phyloP scores from a whole-genome alignment of 345 rosid species.

The Firmiana major region DNA sequence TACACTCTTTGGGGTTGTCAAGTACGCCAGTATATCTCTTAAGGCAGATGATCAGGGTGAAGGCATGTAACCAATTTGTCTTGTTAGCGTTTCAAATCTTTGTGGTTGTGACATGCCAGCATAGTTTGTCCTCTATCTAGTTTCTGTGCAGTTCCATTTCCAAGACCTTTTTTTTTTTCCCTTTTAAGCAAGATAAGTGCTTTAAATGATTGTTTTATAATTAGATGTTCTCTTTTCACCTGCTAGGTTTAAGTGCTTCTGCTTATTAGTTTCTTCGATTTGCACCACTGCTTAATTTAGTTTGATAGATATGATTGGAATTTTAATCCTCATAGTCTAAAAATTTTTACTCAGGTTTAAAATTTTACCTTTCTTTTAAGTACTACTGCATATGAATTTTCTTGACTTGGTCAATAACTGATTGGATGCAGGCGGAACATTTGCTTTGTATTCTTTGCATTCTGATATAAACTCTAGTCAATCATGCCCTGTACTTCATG shows the following conservation, averaged over 20 bases:
- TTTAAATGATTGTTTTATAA: neutral
- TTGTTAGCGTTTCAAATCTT: neutral
- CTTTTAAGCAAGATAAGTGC: neutral
- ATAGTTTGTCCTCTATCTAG: neutral
- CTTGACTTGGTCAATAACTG: slow-evolving; percentile 9
- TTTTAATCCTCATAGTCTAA: neutral
- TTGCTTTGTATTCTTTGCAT: slow-evolving; percentile 67
- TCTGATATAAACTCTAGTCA: slow-evolving; percentile 17
- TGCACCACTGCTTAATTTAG: neutral
- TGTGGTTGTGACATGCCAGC: neutral
- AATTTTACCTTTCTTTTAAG: neutral
- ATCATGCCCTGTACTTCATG: slow-evolving; percentile 18
- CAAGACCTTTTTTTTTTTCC: neutral
- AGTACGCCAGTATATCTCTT: slow-evolving; percentile 48
- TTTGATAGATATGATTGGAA: neutral
- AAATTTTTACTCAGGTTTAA: neutral
- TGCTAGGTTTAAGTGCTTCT: neutral
- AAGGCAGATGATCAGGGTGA: slow-evolving; percentile 72
- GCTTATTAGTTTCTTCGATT: neutral
- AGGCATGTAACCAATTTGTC: slow-evolving; percentile 27
- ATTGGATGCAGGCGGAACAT: slow-evolving; percentile 69
- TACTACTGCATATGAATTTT: neutral
- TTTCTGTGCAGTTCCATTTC: neutral
- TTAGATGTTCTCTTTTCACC: neutral
- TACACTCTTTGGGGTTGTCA: slow-evolving; percentile 54